These are phyloP conservation scores for Penicillium paradoxum DNA, from an alignment of 495 filamentous ascomycete genomes.

Conservation along the genomic window DNA sequence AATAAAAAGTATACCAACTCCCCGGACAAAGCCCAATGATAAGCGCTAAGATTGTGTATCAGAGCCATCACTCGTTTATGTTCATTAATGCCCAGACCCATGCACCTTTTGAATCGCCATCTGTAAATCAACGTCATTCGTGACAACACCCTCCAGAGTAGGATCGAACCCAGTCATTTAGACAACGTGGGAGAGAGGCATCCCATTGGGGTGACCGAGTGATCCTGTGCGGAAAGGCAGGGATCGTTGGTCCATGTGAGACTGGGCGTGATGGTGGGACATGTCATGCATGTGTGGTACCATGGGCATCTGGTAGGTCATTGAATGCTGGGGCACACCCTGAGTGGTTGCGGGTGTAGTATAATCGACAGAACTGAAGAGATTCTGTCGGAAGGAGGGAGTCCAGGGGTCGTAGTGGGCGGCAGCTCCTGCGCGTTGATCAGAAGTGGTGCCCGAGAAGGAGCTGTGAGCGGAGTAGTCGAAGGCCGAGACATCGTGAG, in stretches of 20 bases:
- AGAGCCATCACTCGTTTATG: conserved; percentile 26
- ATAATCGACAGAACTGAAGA: conserved; percentile 39
- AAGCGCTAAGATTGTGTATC: conserved; percentile 16
- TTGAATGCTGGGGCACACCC: conserved; percentile 20
- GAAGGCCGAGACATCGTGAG: conserved; percentile 30
- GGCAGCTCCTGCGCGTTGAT: conserved; percentile 15
- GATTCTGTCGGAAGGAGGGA: conserved; percentile 37
- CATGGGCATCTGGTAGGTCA: conserved; percentile 35
- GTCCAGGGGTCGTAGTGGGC: conserved; percentile 35
- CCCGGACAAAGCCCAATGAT: conserved; percentile 15
- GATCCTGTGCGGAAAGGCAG: conserved; percentile 33
- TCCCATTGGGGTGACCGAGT: conserved; percentile 27
- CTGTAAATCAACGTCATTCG: not conserved
- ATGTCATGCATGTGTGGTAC: conserved; percentile 30
- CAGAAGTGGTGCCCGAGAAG: conserved; percentile 26
- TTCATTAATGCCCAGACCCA: conserved; percentile 18
- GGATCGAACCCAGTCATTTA: conserved; percentile 24
- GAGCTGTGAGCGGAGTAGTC: conserved; percentile 28
- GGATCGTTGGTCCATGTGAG: conserved; percentile 22
- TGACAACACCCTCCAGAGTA: conserved; percentile 8
- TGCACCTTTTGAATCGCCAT: conserved; percentile 1
- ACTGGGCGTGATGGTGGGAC: conserved; percentile 17
- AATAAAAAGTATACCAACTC: conserved; percentile 13
- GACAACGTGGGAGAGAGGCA: conserved; percentile 21
- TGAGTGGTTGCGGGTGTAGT: conserved; percentile 19